Conservation (phyloP, 305 asterid genomes). For the Coffea humblotiana region DNA sequence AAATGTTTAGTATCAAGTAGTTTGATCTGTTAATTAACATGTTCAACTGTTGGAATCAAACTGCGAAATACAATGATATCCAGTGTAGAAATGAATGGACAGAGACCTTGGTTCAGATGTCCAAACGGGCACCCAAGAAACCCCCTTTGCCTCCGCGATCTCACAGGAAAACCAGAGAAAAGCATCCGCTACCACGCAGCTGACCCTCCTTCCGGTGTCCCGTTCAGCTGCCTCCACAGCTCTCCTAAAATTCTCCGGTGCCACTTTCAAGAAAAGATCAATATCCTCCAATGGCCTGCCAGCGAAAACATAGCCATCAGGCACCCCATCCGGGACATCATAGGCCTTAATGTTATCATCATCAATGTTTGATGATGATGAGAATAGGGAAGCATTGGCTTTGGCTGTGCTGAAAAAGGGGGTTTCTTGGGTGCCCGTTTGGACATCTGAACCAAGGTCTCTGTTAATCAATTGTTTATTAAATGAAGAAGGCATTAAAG, state of each 20-base stretch:
- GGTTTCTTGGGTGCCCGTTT: too few relatives aligned
- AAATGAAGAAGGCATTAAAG: not conserved
- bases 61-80: not conserved
- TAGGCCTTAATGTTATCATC: slow-evolving; percentile 18
- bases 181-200: slow-evolving; percentile 28
- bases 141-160: slow-evolving; percentile 14
- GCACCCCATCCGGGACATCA: slow-evolving; percentile 23
- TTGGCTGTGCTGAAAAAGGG: slow-evolving; percentile 24
- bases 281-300: slow-evolving; percentile 16
- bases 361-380: not conserved
- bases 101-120: slow-evolving; percentile 22
- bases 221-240: slow-evolving; percentile 9
- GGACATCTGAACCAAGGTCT: too few relatives aligned
- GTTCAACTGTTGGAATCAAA: not conserved
- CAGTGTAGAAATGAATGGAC: slow-evolving; percentile 24
- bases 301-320: slow-evolving; percentile 9
- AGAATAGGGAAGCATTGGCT: slow-evolving; percentile 21
- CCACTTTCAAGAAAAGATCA: slow-evolving; percentile 20
- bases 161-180: slow-evolving; percentile 29
- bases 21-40: not conserved
- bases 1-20: not conserved
- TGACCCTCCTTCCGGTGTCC: slow-evolving; percentile 15
- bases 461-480: not conserved
- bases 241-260: slow-evolving; percentile 2
- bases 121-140: slow-evolving; percentile 32